These are phyloP conservation scores for Peterozyma toletana DNA, from an alignment of 805 yeast species.

Conservation along the genomic window DNA sequence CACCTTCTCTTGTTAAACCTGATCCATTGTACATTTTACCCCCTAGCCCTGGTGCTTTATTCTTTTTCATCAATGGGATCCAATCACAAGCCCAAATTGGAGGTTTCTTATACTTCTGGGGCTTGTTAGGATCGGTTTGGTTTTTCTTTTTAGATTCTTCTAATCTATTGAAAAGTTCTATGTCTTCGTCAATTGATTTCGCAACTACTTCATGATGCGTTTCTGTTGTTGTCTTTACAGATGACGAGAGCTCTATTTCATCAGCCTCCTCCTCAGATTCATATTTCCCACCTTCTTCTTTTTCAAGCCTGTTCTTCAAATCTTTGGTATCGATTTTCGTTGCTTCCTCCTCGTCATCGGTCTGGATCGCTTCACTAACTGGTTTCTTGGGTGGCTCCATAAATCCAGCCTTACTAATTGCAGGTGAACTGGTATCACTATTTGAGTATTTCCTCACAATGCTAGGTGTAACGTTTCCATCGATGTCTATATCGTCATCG, in stretches of 20 bases:
- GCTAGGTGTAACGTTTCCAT: conserved; percentile 31
- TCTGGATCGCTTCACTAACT: conserved; percentile 2
- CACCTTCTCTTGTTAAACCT: not conserved
- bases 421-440: conserved; percentile 18
- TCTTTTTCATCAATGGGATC: conserved; percentile 32
- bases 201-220: conserved; percentile 1
- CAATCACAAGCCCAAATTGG: conserved; percentile 86
- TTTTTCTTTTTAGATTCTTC: conserved; percentile 2
- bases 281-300: not conserved
- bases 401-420: conserved; percentile 3
- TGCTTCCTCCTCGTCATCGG: conserved; percentile 1
- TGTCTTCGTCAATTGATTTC: conserved; percentile 4
- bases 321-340: not conserved
- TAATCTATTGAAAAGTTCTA: conserved; percentile 2
- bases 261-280: not conserved
- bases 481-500: conserved; percentile 35
- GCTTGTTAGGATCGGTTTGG: conserved; percentile 29
- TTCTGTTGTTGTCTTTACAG: not conserved
- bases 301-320: no score
- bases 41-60: not conserved
- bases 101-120: conserved; percentile 52
- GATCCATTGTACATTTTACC: not conserved
- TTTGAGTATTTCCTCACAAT: conserved; percentile 19
- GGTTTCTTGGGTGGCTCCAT: conserved; percentile 13
- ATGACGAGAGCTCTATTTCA: not conserved